These are phyloP conservation scores for Fusarium buxicola DNA, from an alignment of 2,329 filamentous ascomycete genomes.

Conservation along the genomic window DNA sequence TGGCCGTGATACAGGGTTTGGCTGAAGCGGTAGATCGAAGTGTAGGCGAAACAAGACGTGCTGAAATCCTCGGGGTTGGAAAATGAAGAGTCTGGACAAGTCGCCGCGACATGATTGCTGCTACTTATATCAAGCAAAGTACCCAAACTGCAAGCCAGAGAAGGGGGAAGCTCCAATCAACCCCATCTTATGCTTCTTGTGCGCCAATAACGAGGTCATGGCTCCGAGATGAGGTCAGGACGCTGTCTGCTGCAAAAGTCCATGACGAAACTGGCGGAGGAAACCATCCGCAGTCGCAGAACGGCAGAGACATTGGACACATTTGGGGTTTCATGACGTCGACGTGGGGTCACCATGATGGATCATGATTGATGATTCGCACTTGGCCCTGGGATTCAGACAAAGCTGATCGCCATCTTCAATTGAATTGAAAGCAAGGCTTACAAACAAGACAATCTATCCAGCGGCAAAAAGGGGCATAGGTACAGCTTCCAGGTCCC, in stretches of 20 bases:
- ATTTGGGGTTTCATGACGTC: conserved; percentile 38
- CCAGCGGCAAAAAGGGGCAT: not conserved
- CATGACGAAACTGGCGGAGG: conserved; percentile 40
- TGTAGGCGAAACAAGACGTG: conserved; percentile 7
- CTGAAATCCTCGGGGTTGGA: conserved; percentile 3
- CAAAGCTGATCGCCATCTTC: conserved; percentile 23
- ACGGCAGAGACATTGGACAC: conserved; percentile 23
- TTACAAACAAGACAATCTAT: conserved; percentile 18
- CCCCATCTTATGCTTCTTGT: conserved; percentile 20
- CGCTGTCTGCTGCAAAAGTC: conserved; percentile 3
- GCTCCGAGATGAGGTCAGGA: conserved; percentile 22
- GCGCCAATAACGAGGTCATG: conserved; percentile 29
- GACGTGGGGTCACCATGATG: conserved; percentile 41
- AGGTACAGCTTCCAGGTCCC: not conserved
- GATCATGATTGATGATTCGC: conserved; percentile 18
- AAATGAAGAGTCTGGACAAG: conserved; percentile 7
- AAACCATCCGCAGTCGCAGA: conserved; percentile 27
- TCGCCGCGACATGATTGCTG: conserved; percentile 24
- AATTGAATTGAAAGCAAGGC: not conserved
- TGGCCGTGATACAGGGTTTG: not conserved
- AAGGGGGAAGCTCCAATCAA: conserved; percentile 10
- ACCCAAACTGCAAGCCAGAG: not conserved
- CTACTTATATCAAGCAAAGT: conserved; percentile 13
- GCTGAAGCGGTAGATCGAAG: conserved; percentile 7
- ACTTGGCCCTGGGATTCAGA: not conserved